Percentiles rank a stretch among this genome's conserved stretches.
phyloP scores from a whole-genome alignment of 306 rosid genomes.

The Begonia peltatifolia region DNA sequence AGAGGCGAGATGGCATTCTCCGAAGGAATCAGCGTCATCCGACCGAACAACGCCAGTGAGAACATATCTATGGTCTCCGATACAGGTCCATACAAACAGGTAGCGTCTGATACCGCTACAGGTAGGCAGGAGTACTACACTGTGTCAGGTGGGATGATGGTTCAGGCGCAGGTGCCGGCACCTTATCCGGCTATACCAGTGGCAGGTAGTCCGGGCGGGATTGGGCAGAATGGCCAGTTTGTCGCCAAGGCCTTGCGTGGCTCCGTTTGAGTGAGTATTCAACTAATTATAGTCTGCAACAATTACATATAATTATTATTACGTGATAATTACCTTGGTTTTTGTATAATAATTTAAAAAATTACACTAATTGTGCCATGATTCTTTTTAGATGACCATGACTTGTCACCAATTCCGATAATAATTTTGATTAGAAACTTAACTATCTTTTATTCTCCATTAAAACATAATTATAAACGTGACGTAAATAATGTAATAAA shows the following conservation, averaged over 20 bases:
- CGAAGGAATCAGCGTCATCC: conserved; percentile 35
- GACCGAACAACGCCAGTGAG: conserved; percentile 20
- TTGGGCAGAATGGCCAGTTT: conserved; percentile 60
- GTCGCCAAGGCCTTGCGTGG: conserved; percentile 57
- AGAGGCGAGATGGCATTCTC: conserved; percentile 22
- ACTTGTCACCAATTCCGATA: no score
- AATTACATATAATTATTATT: no score
- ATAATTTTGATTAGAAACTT: no score
- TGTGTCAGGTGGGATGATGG: conserved; percentile 26
- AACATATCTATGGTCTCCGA: conserved; percentile 16
- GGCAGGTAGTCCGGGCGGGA: conserved; percentile 13
- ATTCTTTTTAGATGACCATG: no score
- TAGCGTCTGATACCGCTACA: conserved; percentile 39
- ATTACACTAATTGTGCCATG: no score
- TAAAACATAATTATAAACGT: no score
- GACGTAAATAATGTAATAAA: no score
- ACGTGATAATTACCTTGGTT: no score
- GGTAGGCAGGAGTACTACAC: conserved; percentile 80
- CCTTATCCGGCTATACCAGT: conserved; percentile 31
- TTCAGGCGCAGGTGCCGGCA: conserved; percentile 17
- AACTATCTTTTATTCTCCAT: no score
- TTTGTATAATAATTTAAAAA: no score
- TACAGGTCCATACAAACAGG: conserved; percentile 15
- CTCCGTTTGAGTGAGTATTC: conserved; percentile 28
- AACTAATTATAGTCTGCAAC: no score